These are phyloP conservation scores for Tricladium varicosporioides DNA, from an alignment of 2,329 filamentous ascomycete genomes.

Conservation along the genomic window DNA sequence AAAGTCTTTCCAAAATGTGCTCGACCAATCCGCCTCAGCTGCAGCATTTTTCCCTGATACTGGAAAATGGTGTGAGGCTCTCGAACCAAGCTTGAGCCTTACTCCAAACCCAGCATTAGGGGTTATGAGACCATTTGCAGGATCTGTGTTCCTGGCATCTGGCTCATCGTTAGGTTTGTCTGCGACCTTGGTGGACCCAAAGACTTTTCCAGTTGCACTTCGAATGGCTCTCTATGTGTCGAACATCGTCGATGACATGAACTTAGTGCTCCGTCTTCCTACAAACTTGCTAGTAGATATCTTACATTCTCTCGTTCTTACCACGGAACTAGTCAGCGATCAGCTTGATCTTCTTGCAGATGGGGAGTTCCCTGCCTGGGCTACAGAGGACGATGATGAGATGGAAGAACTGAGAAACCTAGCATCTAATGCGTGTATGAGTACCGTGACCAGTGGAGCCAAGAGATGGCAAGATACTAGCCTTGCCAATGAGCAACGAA, in stretches of 20 bases:
- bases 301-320: constrained; percentile 50
- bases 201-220: constrained; percentile 69
- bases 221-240: constrained; percentile 72
- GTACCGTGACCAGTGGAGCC: not conserved
- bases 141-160: constrained; percentile 63
- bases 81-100: constrained; percentile 53
- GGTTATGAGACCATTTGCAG: constrained; percentile 70
- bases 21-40: constrained; percentile 33
- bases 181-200: constrained; percentile 53
- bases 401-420: constrained; percentile 22
- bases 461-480: constrained; percentile 2
- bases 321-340: constrained; percentile 51
- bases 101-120: constrained; percentile 63
- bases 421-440: constrained; percentile 9
- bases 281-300: constrained; percentile 47
- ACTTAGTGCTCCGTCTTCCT: constrained; percentile 41
- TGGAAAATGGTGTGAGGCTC: constrained; percentile 62
- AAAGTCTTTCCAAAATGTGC: constrained; percentile 38
- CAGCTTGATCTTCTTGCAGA: constrained; percentile 45
- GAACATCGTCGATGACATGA: constrained; percentile 49
- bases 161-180: constrained; percentile 26
- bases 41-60: constrained; percentile 59
- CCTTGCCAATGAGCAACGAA: constrained; percentile 1
- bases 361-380: constrained; percentile 46
- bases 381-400: constrained; percentile 37